Percentiles rank a stretch among this genome's conserved stretches.
Conservation (phyloP, 352 stramenopile genomes). For the Pythium oligandrum region DNA sequence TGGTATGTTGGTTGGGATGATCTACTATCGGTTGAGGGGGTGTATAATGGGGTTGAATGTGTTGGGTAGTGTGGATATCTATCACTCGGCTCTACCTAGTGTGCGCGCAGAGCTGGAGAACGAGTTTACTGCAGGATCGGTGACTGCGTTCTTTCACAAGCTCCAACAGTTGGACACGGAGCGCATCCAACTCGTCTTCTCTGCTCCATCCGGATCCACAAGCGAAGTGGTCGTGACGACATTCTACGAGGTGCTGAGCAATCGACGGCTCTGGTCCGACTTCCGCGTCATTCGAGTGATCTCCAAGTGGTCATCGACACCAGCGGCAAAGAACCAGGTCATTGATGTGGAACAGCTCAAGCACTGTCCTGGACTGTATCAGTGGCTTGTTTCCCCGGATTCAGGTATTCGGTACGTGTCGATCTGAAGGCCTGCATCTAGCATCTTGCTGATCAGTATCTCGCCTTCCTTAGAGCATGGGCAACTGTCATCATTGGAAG, state of each 20-base stretch:
- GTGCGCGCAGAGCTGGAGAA: slow-evolving; percentile 71
- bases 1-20: slow-evolving; percentile 34
- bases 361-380: slow-evolving; percentile 61
- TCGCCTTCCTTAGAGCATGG: slow-evolving; percentile 42
- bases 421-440: not conserved
- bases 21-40: not conserved
- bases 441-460: no score
- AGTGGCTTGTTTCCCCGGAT: slow-evolving; percentile 77
- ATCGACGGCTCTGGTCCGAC: slow-evolving; percentile 74
- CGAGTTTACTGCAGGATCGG: slow-evolving; percentile 69
- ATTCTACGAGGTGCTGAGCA: slow-evolving; percentile 76
- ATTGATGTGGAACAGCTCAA: slow-evolving; percentile 43
- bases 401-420: slow-evolving; percentile 52
- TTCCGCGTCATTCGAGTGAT: slow-evolving; percentile 75
- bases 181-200: slow-evolving; percentile 54
- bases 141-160: slow-evolving; percentile 75
- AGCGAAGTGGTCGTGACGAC: slow-evolving; percentile 27
- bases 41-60: not conserved
- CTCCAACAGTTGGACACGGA: slow-evolving; percentile 66
- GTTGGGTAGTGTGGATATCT: slow-evolving; percentile 66
- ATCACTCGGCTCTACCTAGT: slow-evolving; percentile 69
- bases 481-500: slow-evolving; percentile 47
- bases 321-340: slow-evolving; percentile 30
- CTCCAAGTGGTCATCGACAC: slow-evolving; percentile 51
- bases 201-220: slow-evolving; percentile 1